These are phyloP conservation scores for Scheffersomyces lignosus DNA, from an alignment of 805 yeast species.

Conservation along the genomic window DNA sequence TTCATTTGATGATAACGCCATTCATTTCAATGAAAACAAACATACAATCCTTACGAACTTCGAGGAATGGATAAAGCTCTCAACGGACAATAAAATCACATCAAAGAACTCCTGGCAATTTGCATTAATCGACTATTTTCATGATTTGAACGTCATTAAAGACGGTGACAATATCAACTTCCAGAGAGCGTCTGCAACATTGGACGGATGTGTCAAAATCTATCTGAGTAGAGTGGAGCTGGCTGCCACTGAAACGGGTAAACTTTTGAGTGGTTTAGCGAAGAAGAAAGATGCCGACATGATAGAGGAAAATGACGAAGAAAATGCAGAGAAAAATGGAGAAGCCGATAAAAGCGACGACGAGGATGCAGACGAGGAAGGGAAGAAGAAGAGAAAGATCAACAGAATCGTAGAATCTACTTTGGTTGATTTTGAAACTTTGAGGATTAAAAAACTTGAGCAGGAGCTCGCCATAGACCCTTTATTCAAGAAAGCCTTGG, in stretches of 20 bases:
- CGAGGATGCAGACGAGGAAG: constrained; percentile 16
- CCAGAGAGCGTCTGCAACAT: constrained; percentile 34
- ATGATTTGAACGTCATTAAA: constrained; percentile 71
- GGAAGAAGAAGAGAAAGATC: constrained; percentile 25
- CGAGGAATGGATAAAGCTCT: constrained; percentile 51
- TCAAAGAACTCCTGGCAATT: constrained; percentile 86
- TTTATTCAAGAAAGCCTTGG: constrained; percentile 67
- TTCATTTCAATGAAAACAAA: constrained; percentile 42
- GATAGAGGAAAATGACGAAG: constrained; percentile 3
- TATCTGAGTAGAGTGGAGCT: constrained; percentile 37
- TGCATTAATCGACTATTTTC: constrained; percentile 88
- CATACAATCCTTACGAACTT: constrained; percentile 44
- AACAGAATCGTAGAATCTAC: constrained; percentile 43
- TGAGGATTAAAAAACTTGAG: constrained; percentile 57
- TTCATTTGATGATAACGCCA: constrained; percentile 34
- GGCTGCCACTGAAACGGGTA: constrained; percentile 38
- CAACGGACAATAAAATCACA: constrained; percentile 63
- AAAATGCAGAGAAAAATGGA: constrained; percentile 6
- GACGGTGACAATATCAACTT: constrained; percentile 59
- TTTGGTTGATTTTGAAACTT: constrained; percentile 48
- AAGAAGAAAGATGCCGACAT: constrained; percentile 14
- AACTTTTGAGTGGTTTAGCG: constrained; percentile 28
- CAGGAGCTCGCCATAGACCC: constrained; percentile 72
- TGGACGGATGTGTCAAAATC: constrained; percentile 39
- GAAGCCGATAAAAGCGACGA: constrained; percentile 11